phyloP scores from a whole-genome alignment of 2,329 filamentous ascomycete genomes.

The Trichoderma harzianum region DNA sequence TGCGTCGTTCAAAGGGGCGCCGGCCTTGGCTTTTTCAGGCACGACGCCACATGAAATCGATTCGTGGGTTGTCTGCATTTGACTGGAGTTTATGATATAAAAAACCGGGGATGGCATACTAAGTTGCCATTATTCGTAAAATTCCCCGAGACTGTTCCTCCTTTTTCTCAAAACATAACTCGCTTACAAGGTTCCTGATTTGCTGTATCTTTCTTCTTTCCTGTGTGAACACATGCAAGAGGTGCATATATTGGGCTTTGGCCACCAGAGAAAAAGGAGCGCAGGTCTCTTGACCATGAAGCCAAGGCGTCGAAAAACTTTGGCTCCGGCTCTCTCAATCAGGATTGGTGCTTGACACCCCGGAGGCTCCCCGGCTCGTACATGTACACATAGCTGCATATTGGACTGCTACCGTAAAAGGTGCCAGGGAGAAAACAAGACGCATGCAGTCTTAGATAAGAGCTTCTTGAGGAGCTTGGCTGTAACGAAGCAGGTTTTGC shows the following conservation, averaged over 20 bases:
- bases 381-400: not conserved
- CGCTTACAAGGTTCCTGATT: not conserved
- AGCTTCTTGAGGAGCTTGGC: not conserved
- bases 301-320: not conserved
- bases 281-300: not conserved
- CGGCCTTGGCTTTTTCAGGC: constrained; percentile 4
- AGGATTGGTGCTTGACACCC: not conserved
- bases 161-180: not conserved
- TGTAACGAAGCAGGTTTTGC: not conserved
- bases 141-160: not conserved
- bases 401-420: not conserved
- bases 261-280: not conserved
- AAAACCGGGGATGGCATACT: not conserved
- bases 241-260: not conserved
- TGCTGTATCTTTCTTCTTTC: not conserved
- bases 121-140: not conserved
- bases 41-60: not conserved
- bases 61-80: not conserved
- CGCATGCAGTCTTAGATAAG: not conserved
- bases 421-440: not conserved
- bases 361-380: not conserved
- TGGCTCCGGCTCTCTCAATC: not conserved
- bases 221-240: constrained; percentile 4
- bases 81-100: not conserved
- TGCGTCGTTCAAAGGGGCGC: not conserved